Evolutionary conservation across 208 protist species (phyloP).

Genomic region (Acanthamoeba healyi): DNA sequence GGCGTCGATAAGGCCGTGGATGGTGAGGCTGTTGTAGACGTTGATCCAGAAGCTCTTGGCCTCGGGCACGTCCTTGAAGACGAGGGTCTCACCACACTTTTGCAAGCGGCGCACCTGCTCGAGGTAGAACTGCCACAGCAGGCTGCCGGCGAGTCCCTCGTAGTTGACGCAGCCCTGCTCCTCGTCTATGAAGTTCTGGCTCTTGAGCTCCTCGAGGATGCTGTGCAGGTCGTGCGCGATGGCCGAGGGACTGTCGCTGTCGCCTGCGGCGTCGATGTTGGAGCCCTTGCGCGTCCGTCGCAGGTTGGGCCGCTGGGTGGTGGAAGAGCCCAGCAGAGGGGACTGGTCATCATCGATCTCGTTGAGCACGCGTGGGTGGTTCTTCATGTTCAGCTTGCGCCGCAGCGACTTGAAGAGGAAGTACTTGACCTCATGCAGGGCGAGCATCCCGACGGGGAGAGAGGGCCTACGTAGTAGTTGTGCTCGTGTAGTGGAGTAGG

Average conservation of each 20-base stretch:
- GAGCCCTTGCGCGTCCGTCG: background rate
- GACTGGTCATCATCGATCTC: background rate
- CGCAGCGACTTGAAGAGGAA: background rate
- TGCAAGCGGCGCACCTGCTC: background rate
- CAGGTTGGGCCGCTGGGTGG: background rate
- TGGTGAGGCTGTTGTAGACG: conserved; percentile 37
- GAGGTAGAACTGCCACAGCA: background rate
- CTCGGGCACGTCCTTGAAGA: background rate
- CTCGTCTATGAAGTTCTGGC: background rate
- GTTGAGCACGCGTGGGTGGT: background rate
- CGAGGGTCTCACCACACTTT: background rate
- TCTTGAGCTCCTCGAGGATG: background rate
- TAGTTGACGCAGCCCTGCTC: background rate
- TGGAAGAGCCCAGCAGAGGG: background rate
- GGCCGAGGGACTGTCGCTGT: background rate
- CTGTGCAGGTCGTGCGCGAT: background rate
- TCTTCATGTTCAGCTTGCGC: background rate
- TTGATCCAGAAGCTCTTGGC: conserved; percentile 21
- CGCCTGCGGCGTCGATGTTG: background rate
- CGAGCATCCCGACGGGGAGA: background rate
- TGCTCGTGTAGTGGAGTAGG: no score
- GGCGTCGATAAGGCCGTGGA: conserved; percentile 2
- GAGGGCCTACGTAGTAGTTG: no score
- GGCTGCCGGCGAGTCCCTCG: background rate
- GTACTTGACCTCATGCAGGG: background rate